Evolutionary conservation across 164 flowering plant species (phyloP).

Genomic region (Sedum album): DNA sequence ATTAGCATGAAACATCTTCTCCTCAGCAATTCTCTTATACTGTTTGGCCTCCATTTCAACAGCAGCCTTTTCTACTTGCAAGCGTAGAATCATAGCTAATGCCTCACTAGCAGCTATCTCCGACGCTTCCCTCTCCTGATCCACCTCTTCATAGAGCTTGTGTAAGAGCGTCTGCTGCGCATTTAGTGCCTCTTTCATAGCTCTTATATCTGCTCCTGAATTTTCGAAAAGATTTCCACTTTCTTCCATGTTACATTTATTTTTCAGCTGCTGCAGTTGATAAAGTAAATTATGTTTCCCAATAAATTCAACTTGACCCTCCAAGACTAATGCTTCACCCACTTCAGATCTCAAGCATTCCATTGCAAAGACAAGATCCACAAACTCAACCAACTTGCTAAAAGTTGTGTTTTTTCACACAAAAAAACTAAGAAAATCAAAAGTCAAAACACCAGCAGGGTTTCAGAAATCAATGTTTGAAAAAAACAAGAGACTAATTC

Average conservation of each 20-base stretch:
- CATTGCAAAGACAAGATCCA: not conserved
- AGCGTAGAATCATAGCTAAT: conserved; percentile 67
- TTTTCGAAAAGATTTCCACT: conserved; percentile 6
- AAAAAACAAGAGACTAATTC: too few species aligned
- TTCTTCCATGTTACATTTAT: conserved; percentile 26
- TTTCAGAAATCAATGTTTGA: too few species aligned
- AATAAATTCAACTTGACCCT: not conserved
- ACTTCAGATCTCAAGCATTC: not conserved
- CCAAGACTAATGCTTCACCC: not conserved
- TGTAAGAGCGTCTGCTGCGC: conserved; percentile 66
- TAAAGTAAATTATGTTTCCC: not conserved
- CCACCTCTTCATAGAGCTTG: conserved; percentile 25
- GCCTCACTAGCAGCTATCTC: conserved; percentile 45
- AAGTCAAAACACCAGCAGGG: too few species aligned
- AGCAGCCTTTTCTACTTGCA: conserved; percentile 77
- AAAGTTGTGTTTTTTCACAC: not conserved
- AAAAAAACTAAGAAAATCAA: not conserved
- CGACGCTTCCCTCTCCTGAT: not conserved
- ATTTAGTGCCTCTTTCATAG: conserved; percentile 49
- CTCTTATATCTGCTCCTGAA: conserved; percentile 26
- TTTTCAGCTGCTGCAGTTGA: conserved; percentile 4
- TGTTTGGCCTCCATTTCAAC: conserved; percentile 79
- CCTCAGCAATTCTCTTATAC: conserved; percentile 78
- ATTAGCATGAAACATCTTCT: conserved; percentile 59
- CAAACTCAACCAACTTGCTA: not conserved